These are phyloP conservation scores for Pseudomonodictys pantanalensis DNA, from an alignment of 495 filamentous ascomycete species.

Conservation along the genomic window DNA sequence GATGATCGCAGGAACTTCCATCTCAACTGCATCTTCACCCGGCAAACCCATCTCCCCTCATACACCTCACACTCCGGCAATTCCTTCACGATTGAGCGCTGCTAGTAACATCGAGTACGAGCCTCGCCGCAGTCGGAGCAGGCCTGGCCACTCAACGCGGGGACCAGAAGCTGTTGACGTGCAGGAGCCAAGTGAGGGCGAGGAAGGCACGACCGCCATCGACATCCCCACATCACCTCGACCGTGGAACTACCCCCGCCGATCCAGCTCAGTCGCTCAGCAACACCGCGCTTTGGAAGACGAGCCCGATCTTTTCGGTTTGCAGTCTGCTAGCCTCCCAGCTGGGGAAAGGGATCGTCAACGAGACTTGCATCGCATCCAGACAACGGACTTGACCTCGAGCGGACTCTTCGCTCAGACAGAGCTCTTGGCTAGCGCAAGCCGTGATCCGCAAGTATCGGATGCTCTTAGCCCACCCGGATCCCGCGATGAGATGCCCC, in stretches of 20 bases:
- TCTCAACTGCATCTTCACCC: constrained; percentile 81
- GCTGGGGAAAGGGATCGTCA: constrained; percentile 53
- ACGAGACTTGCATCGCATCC: constrained; percentile 34
- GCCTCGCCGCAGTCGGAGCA: constrained; percentile 27
- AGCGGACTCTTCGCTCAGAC: constrained; percentile 35
- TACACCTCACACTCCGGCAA: constrained; percentile 89
- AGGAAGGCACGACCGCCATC: constrained; percentile 62
- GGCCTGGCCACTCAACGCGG: constrained; percentile 24
- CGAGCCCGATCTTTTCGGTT: constrained; percentile 62
- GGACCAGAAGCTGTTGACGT: constrained; percentile 9
- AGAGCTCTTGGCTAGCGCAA: constrained; percentile 20
- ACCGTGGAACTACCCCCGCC: constrained; percentile 57
- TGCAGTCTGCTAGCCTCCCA: constrained; percentile 73
- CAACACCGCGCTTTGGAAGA: constrained; percentile 57
- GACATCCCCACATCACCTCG: constrained; percentile 79
- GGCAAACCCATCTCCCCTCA: constrained; percentile 91
- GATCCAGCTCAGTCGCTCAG: constrained; percentile 78
- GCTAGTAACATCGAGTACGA: constrained; percentile 78
- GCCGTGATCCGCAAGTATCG: background rate
- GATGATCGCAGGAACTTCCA: constrained; percentile 77
- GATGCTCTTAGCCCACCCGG: constrained; percentile 15
- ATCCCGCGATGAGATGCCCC: constrained; percentile 26
- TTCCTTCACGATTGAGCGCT: constrained; percentile 87
- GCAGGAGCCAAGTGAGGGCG: background rate
- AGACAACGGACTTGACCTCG: constrained; percentile 29